A percentile compares a stretch with the other conserved stretches of the same genome.
Conservation (phyloP, 495 filamentous ascomycete species). For the Elaphomyces granulatus region DNA sequence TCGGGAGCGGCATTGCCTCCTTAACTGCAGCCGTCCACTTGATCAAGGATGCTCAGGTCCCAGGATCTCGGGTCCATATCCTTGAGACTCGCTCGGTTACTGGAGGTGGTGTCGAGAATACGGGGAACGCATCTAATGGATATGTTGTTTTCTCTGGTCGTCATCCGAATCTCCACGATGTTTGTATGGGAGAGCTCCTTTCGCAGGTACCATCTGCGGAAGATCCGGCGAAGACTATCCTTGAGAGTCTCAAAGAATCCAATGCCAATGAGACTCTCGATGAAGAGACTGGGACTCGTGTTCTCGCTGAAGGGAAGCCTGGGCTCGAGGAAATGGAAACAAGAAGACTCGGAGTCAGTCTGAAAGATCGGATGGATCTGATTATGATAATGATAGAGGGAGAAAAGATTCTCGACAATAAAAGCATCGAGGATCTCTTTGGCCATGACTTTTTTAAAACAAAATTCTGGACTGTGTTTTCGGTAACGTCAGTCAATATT, state of each 20-base stretch:
- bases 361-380: conserved; percentile 20
- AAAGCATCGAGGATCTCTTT: conserved; percentile 25
- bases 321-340: conserved; percentile 3
- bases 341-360: conserved; percentile 11
- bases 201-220: conserved; percentile 12
- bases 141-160: conserved; percentile 25
- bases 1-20: conserved; percentile 30
- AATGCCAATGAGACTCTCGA: conserved; percentile 6
- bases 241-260: conserved; percentile 18
- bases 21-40: conserved; percentile 29
- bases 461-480: conserved; percentile 26
- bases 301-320: conserved; percentile 6
- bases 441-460: conserved; percentile 23
- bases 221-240: conserved; percentile 5
- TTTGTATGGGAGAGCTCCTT: conserved; percentile 22
- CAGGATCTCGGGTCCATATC: conserved; percentile 27
- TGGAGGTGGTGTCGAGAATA: conserved; percentile 22
- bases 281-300: conserved; percentile 8
- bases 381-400: conserved; percentile 16
- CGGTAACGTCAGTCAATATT: conserved; percentile 17
- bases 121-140: conserved; percentile 21
- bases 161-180: conserved; percentile 24
- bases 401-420: conserved; percentile 19
- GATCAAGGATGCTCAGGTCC: conserved; percentile 29
- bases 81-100: conserved; percentile 19